Base-by-base conservation (phyloP, 768 basidiomycete species). In the Phanerochaete carnosa region DNA sequence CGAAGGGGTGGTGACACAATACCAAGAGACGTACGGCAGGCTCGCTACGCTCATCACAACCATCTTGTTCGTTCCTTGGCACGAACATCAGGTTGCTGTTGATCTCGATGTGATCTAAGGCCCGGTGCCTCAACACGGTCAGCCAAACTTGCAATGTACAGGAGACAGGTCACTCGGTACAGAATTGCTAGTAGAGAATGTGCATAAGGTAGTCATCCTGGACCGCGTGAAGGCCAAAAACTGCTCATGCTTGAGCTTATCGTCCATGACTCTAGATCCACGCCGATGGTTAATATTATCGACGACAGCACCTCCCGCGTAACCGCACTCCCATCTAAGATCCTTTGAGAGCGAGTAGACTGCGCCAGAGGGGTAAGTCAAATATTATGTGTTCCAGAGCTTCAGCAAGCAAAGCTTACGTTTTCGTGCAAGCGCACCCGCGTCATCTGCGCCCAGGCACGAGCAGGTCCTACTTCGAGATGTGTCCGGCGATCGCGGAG, bases 381-480 rank as follows among this genome's bases (percentile, higher is more conserved):
- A 80, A 72, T 45, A 78, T 76, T 33, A 89, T 73, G 66, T 89
- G 87, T 83, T 84, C 87, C 86, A 88, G 0, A 88, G 81, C 49
- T 79, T 75, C 47, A 87, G 70, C 15, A 80, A 78, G 65, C 84
- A 85, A n/a, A 83, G 77, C 67, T 85, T 86, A 88, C 77, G 46
- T 88, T 72, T 59, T 74, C 75, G 63, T 79, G 73, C 71, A 88
- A 72, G 46, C 86, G 76, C 57, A 74, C 80, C 64, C 85, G 88
- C 0, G 82, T 77, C 37, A 85, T n/a, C n/a, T n/a, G n/a, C n/a
- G 70, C 1, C 80, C 85, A 16, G 87, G 74, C 26, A 78, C 74
- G 11, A 86, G 73, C 29, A 88, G 68, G 69, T 88, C 87, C 32
- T 73, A 74, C 61, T 78, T 78, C 11, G 76, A 73, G 60, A 89